These are phyloP conservation scores for Mucor racemosus DNA, from an alignment of 371 early-diverging fungal genomes.

Conservation along the genomic window DNA sequence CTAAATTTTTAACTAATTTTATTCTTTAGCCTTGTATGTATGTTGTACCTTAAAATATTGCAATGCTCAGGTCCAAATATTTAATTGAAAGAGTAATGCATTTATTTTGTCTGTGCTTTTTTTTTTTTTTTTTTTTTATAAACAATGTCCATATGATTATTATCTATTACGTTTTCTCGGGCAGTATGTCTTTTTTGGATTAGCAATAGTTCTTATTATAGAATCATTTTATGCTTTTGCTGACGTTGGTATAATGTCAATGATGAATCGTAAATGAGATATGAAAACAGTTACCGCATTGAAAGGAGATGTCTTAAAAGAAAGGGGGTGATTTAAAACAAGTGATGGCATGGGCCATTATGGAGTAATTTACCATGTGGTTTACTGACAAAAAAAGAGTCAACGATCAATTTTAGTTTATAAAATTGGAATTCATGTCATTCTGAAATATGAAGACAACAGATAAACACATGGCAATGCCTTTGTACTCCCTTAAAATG, in stretches of 20 bases:
- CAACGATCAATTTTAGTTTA: not conserved
- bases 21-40: not conserved
- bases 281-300: not conserved
- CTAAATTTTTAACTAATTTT: not conserved
- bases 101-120: constrained; percentile 9
- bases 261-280: not conserved
- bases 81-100: not conserved
- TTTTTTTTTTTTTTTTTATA: not conserved
- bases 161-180: not conserved
- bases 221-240: not conserved
- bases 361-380: not conserved
- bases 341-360: not conserved
- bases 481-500: constrained; percentile 1
- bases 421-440: constrained; percentile 6
- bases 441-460: constrained; percentile 7
- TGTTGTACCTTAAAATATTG: not conserved
- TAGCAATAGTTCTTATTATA: not conserved
- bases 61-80: not conserved
- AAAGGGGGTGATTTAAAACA: not conserved
- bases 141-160: not conserved
- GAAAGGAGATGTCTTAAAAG: not conserved
- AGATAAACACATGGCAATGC: constrained; percentile 9
- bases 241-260: constrained; percentile 6
- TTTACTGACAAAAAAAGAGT: not conserved
- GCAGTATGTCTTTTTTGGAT: not conserved